Percentiles rank a stretch among this genome's conserved stretches.
Evolutionary conservation across 768 basidiomycete species (phyloP).

Genomic region (Auricularia heimuer): DNA sequence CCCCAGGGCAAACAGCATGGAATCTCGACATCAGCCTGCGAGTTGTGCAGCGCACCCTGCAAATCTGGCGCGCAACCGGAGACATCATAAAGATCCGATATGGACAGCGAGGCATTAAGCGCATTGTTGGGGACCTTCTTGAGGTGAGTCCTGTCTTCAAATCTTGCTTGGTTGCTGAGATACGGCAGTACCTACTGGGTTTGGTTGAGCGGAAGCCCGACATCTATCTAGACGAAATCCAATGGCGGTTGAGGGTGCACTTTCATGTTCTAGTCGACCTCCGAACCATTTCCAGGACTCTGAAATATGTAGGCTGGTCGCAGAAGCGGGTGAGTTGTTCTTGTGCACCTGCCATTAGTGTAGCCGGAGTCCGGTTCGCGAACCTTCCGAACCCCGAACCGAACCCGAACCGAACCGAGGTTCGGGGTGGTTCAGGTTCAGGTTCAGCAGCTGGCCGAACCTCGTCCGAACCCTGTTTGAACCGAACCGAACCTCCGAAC

Average conservation of each 20-base stretch:
- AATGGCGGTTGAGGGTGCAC: constrained; percentile 7
- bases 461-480: too few relatives aligned
- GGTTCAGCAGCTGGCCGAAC: too few relatives aligned
- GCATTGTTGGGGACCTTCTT: neutral
- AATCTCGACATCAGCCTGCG: neutral
- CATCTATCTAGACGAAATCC: constrained; percentile 15
- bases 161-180: neutral
- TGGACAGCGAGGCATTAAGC: neutral
- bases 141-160: neutral
- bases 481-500: too few relatives aligned
- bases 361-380: too few relatives aligned
- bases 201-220: constrained; percentile 15
- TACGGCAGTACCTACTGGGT: constrained; percentile 11
- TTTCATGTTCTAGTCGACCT: neutral
- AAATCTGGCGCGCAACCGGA: neutral
- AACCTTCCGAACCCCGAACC: too few relatives aligned
- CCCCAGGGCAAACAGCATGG: neutral
- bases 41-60: neutral
- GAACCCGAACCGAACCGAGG: too few relatives aligned
- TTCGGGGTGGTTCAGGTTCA: too few relatives aligned
- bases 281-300: neutral
- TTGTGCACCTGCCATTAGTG: neutral
- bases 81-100: neutral
- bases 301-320: neutral
- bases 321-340: neutral